A percentile compares a stretch with the other conserved stretches of the same genome.
Conservation (phyloP, 352 stramenopile species). For the Thraustochytrium sp. region DNA sequence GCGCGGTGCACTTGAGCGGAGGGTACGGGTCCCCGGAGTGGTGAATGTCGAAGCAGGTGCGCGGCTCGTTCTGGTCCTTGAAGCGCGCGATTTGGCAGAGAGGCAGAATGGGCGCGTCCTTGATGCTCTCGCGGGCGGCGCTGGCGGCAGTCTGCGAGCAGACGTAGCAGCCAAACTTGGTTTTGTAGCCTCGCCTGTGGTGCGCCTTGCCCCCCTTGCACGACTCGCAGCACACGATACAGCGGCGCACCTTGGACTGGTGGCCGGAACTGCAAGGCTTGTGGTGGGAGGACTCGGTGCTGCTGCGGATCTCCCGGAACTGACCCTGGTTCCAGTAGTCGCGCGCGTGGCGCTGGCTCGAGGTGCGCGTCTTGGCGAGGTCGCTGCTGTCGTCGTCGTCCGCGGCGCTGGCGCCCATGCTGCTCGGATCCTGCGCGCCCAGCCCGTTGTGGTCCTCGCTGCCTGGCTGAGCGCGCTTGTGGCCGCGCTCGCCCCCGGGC, state of each 20-base stretch:
- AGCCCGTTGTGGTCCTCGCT: neutral
- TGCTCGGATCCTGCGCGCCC: neutral
- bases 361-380: neutral
- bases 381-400: neutral
- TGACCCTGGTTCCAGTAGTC: neutral
- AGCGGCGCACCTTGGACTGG: neutral
- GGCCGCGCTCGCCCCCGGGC: neutral
- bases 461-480: too few species aligned
- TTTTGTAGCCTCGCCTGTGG: neutral
- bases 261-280: neutral
- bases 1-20: neutral
- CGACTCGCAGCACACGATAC: constrained; percentile 8
- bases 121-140: neutral
- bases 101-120: neutral
- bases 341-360: neutral
- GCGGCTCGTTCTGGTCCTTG: neutral
- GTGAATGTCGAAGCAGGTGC: constrained; percentile 3
- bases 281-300: neutral
- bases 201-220: neutral
- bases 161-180: neutral
- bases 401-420: neutral
- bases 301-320: neutral
- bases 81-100: constrained; percentile 3
- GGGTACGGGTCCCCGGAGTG: neutral
- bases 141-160: neutral